These are phyloP conservation scores for Forsythia viridissima DNA, from an alignment of 257 asterid species.

Conservation along the genomic window DNA sequence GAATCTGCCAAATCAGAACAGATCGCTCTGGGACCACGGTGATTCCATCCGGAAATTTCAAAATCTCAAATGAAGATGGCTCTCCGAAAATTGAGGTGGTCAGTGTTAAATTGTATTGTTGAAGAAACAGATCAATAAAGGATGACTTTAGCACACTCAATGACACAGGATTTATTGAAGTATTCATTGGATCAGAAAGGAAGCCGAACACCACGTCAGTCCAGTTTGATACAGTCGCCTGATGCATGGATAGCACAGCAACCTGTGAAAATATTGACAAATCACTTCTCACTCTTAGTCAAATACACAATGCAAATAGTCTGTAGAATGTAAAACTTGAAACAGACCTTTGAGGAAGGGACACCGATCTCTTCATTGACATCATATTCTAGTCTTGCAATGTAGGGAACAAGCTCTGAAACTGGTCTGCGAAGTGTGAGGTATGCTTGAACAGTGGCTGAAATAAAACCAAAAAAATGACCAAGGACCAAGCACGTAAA, in stretches of 20 bases:
- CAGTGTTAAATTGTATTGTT: conserved; percentile 59
- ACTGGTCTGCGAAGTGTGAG: conserved; percentile 69
- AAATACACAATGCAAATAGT: conserved; percentile 8
- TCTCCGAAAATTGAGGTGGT: conserved; percentile 64
- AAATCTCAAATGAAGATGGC: conserved; percentile 69
- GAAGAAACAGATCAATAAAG: conserved; percentile 66
- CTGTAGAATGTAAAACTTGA: conserved; percentile 17
- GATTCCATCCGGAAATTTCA: conserved; percentile 78
- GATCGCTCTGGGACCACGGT: conserved; percentile 57
- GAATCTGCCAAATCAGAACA: conserved; percentile 32
- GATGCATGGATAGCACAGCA: conserved; percentile 70
- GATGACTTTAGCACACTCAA: conserved; percentile 57
- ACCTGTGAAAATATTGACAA: conserved; percentile 45
- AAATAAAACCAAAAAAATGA: conserved; percentile 32
- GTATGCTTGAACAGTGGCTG: conserved; percentile 80
- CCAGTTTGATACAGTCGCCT: conserved; percentile 53
- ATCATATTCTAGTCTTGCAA: conserved; percentile 71
- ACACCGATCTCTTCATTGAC: conserved; percentile 69
- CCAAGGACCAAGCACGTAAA: not conserved
- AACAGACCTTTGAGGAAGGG: conserved; percentile 69
- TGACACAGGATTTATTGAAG: conserved; percentile 43
- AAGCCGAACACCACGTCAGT: conserved; percentile 76
- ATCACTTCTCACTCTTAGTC: not conserved
- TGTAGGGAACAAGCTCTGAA: conserved; percentile 60
- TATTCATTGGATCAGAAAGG: conserved; percentile 59